Evolutionary conservation across 495 filamentous ascomycete species (phyloP), one percentile per base, ranked within the genome.

Genomic region (Daldinia vernicosa): DNA sequence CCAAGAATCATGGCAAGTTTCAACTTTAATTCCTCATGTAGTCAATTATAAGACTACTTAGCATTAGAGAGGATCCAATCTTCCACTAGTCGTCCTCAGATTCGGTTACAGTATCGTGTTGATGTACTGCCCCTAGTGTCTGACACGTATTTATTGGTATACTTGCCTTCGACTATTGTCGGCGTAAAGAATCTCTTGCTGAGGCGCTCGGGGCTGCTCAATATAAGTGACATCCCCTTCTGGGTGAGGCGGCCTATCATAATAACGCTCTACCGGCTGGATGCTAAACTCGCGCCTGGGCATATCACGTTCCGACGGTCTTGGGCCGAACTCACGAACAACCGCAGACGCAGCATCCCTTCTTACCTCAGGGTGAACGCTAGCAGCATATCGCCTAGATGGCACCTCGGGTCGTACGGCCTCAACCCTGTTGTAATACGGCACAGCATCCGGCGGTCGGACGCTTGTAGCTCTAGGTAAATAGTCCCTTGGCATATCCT

Each of bases 401-500:
- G 77, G 77, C 27, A 76, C 65, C 33, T 87, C 82, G 1, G 87
- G 86, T 14, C 83, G 83, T 37, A 86, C 79, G 59, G 85, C 87
- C 24, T 81, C 82, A 57, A 86, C 82, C 32, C 87, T 82, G 61
- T 84, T 75, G 56, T 83, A 84, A 22, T 91, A 90, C 37, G 86
- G 85, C 30, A 82, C 65, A 32, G 78, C 71, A 47, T 82, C 81
- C 15, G 69, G 54, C 3, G 89, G 89, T 57, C 87, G 85, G 22
- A 89, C 85, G 75, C 88, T 91, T 8, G 84, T 69, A 30, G 86
- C 80, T 61, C 88, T 80, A 26, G 88, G 71, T n/a, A 87, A 74
- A 57, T 86, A 85, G 39, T 89, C 86, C 17, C 84, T 81, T 12
- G 86, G 79, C 6, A 80, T 40, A 32, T 84, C 82, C 32, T 81